A percentile compares a stretch with the other conserved stretches of the same genome.
These are phyloP conservation scores for Vitis riparia DNA, from an alignment of 164 flowering plant species.

Conservation along the genomic window DNA sequence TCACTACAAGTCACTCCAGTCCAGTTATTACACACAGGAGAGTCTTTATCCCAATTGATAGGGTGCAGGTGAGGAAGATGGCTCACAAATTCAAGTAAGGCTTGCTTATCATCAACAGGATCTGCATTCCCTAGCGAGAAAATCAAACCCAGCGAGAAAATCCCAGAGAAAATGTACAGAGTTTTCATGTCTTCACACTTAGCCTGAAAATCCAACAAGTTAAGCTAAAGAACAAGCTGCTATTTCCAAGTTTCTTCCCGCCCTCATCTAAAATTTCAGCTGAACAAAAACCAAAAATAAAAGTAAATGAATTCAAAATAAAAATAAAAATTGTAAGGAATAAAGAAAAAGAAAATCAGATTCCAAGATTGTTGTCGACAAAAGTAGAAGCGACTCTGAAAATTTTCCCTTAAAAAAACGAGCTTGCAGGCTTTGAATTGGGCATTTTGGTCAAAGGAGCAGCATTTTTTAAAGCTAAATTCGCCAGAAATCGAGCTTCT, in stretches of 20 bases:
- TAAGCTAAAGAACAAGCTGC: neutral
- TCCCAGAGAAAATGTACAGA: conserved; percentile 9
- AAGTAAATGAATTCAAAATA: neutral
- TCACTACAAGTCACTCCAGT: conserved; percentile 56
- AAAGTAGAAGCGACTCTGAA: conserved; percentile 20
- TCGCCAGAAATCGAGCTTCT: conserved; percentile 2
- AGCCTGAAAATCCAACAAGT: neutral
- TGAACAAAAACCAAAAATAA: neutral
- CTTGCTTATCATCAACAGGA: conserved; percentile 49
- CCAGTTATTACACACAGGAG: conserved; percentile 56
- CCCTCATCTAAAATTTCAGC: conserved; percentile 3
- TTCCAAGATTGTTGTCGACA: conserved; percentile 29
- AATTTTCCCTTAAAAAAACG: conserved; percentile 13
- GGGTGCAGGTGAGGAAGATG: conserved; percentile 42
- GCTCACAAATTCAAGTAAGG: conserved; percentile 53
- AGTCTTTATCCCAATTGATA: conserved; percentile 49
- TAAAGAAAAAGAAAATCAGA: conserved; percentile 15
- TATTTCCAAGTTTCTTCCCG: neutral
- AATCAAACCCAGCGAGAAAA: conserved; percentile 31
- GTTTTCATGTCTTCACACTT: conserved; percentile 14
- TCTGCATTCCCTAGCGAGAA: conserved; percentile 22
- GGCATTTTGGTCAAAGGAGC: neutral
- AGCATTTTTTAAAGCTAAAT: neutral
- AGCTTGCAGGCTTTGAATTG: conserved; percentile 24
- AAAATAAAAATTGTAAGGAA: neutral